Base-by-base conservation (phyloP, 352 stramenopile species). In the Pythium coloratum region DNA sequence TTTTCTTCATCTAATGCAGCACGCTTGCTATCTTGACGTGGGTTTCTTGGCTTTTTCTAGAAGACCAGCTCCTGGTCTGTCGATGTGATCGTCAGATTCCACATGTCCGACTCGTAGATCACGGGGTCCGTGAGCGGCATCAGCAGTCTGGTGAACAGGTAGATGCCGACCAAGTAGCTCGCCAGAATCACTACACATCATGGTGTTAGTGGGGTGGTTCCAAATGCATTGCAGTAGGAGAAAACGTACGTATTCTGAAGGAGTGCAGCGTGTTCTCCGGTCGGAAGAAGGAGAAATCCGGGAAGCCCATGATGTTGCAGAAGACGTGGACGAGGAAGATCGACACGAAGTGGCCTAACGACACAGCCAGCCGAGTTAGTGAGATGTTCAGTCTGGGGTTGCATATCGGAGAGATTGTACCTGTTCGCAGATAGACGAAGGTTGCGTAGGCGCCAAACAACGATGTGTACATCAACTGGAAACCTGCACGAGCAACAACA, bases 231-330 rank as follows among this genome's bases (percentile, higher is more conserved):
- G 12, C 36, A 44, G 46, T 24, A 13, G 16, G 36, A 20, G 13
- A 2, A 6, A 18, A 69, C 76, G 12, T 65, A 94, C 86, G 75
- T 83, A 82, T 84, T 83, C 85, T 85, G 71, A 84, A 94, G 60
- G 73, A 66, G 40, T 93, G 84, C 64, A 95, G 69, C n/a, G 77
- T 80, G 61, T 77, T 92, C 8, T 93, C 84, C 1, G 81, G 81
- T 34, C 81, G 88, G 64, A 94, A 91, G 66, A 96, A 96, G 14
- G 80, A 83, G 44, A 97, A 62, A 55, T 95, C 88, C 13, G 96
- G 96, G 40, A 99, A 92, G 53, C 96, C 96, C 92, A 98, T 97
- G 62, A 95, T 78, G 70, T 99, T 99, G 86, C 96, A 99, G 66
- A 98, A 98, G 18, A 95, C 77, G 75, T 99, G 96, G 44, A 93